Evolutionary conservation across 768 basidiomycete species (phyloP).

Genomic region (Amanita pseudoporphyria): DNA sequence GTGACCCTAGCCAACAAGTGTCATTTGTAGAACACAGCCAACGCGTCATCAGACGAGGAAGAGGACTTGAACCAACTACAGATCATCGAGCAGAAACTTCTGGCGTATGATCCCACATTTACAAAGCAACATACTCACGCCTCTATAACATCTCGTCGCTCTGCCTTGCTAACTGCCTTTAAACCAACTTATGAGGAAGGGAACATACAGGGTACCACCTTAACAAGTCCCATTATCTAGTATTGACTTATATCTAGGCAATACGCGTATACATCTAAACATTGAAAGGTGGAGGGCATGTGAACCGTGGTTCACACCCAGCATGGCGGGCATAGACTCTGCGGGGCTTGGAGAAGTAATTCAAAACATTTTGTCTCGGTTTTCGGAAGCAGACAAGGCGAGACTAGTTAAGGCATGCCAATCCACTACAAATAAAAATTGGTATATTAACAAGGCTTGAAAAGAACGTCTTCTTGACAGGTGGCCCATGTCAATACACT

Average conservation of each 20-base stretch:
- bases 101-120: slow-evolving; percentile 81
- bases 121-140: slow-evolving; percentile 74
- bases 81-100: slow-evolving; percentile 68
- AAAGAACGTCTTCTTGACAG: slow-evolving; percentile 87
- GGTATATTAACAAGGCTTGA: background rate
- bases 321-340: slow-evolving; percentile 91
- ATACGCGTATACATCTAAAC: slow-evolving; percentile 78
- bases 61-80: slow-evolving; percentile 74
- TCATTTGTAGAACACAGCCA: slow-evolving; percentile 48
- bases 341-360: slow-evolving; percentile 92
- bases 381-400: slow-evolving; percentile 55
- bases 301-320: slow-evolving; percentile 88
- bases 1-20: background rate
- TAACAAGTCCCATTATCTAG: background rate
- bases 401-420: slow-evolving; percentile 64
- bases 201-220: slow-evolving; percentile 45
- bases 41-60: slow-evolving; percentile 79
- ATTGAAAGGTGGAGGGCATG: slow-evolving; percentile 86
- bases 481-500: slow-evolving; percentile 66
- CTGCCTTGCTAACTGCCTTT: slow-evolving; percentile 82
- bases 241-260: slow-evolving; percentile 27
- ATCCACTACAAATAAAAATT: background rate
- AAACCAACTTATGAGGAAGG: slow-evolving; percentile 70
- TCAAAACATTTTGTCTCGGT: slow-evolving; percentile 71
- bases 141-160: slow-evolving; percentile 64